Conservation (phyloP, 2,329 filamentous ascomycete species). For the Paraconiothyrium sp. region DNA sequence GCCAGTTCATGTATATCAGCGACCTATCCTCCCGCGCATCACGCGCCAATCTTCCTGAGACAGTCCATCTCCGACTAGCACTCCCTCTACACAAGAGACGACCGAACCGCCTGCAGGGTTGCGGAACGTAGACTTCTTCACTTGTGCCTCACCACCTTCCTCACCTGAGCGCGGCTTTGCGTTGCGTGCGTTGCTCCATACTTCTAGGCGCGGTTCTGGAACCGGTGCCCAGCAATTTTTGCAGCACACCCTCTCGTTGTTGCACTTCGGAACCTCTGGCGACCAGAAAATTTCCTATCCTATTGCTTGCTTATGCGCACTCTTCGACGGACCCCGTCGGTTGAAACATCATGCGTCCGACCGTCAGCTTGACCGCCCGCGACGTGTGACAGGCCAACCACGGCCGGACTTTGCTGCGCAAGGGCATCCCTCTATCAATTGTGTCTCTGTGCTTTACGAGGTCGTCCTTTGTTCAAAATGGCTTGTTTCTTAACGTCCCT, state of each 20-base stretch:
- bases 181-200: neutral
- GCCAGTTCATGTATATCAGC: too few species aligned
- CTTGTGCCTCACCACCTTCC: conserved; percentile 2
- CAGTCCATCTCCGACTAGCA: conserved; percentile 25
- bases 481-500: conserved; percentile 24
- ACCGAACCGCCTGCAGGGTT: conserved; percentile 13
- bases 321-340: conserved; percentile 20
- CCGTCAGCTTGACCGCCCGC: conserved; percentile 27
- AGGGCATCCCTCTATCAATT: conserved; percentile 12
- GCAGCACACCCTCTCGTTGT: conserved; percentile 12
- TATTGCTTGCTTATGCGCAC: conserved; percentile 23
- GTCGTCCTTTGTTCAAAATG: conserved; percentile 18
- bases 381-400: conserved; percentile 17
- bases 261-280: conserved; percentile 11
- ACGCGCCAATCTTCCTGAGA: conserved; percentile 35
- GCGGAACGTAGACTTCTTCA: conserved; percentile 9
- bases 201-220: conserved; percentile 2
- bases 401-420: conserved; percentile 11
- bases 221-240: neutral
- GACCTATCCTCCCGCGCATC: conserved; percentile 21
- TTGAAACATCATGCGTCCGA: conserved; percentile 23
- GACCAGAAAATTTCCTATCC: conserved; percentile 16
- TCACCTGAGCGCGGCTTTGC: neutral
- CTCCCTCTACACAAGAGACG: conserved; percentile 10
- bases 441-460: conserved; percentile 17